Conservation (phyloP, 805 yeast genomes). For the Phaffomyces thermotolerans region DNA sequence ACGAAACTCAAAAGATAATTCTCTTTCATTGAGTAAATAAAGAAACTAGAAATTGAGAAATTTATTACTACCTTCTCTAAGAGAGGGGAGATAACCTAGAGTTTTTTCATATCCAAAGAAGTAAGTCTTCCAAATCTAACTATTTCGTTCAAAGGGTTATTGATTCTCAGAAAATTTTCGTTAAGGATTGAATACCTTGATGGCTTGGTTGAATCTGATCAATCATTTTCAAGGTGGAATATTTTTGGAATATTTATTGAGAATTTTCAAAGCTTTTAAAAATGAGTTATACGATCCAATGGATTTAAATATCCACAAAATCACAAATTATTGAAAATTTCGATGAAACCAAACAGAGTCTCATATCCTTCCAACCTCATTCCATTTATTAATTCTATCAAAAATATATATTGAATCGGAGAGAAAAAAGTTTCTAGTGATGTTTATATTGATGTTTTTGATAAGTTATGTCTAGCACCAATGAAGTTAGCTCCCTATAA, state of each 20-base stretch:
- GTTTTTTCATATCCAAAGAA: background rate
- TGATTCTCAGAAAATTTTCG: constrained; percentile 19
- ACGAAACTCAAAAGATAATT: constrained; percentile 1
- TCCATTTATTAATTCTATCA: constrained; percentile 14
- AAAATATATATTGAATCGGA: too few relatives aligned
- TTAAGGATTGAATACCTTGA: constrained; percentile 14
- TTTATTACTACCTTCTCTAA: constrained; percentile 15
- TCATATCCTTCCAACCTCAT: constrained; percentile 10
- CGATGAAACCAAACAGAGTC: constrained; percentile 5
- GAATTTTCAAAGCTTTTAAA: constrained; percentile 17
- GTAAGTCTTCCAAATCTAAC: constrained; percentile 11
- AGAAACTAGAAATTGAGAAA: constrained; percentile 4
- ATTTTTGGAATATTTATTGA: constrained; percentile 20
- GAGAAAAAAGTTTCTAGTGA: constrained; percentile 16
- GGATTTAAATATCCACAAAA: constrained; percentile 4
- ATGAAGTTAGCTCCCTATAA: constrained; percentile 41
- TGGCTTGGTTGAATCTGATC: constrained; percentile 3
- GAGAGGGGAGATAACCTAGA: constrained; percentile 16
- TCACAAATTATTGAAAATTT: constrained; percentile 10
- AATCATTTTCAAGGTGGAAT: constrained; percentile 14
- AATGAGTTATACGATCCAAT: constrained; percentile 21
- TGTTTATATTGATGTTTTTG: constrained; percentile 27
- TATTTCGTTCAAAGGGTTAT: constrained; percentile 17
- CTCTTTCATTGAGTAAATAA: background rate
- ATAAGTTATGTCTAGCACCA: constrained; percentile 35